Evolutionary conservation across 2,329 filamentous ascomycete species (phyloP).

Genomic region (Zasmidium cellare): DNA sequence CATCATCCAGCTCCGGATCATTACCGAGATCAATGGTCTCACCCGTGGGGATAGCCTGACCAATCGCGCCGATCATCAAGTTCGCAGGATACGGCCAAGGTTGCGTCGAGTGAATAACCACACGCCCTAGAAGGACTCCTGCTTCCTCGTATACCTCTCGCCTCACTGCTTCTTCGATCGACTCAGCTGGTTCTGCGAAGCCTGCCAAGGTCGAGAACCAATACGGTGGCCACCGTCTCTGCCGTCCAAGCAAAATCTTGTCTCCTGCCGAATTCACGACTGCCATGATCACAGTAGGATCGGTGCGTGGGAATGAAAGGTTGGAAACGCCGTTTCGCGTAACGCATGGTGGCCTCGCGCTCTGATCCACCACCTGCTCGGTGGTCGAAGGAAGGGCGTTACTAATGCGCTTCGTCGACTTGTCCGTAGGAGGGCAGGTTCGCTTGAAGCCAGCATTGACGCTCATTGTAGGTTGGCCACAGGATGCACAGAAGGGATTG

Average conservation of each 20-base stretch:
- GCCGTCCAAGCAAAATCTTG: conserved; percentile 78
- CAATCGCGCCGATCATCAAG: conserved; percentile 68
- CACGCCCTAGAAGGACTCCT: conserved; percentile 49
- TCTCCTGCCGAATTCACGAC: conserved; percentile 79
- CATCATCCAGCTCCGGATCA: conserved; percentile 87
- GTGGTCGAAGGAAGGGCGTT: conserved; percentile 27
- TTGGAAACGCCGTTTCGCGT: conserved; percentile 87
- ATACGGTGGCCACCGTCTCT: conserved; percentile 76
- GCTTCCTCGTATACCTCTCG: conserved; percentile 54
- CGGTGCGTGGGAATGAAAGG: conserved; percentile 85
- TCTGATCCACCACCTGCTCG: conserved; percentile 35
- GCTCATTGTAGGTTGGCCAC: conserved; percentile 78
- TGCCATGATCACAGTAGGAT: conserved; percentile 93
- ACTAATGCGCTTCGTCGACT: conserved; percentile 37
- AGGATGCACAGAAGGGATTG: conserved; percentile 88
- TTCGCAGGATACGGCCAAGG: conserved; percentile 57
- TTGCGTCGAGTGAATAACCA: conserved; percentile 54
- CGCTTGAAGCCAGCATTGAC: conserved; percentile 80
- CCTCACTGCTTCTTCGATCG: conserved; percentile 52
- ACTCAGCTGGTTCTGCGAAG: conserved; percentile 53
- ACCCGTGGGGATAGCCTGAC: conserved; percentile 73
- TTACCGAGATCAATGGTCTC: conserved; percentile 82
- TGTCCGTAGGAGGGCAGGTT: conserved; percentile 71
- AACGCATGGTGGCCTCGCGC: conserved; percentile 68
- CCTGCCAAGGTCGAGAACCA: conserved; percentile 83